Conservation (phyloP, 306 rosid genomes). For the Prunus armeniaca region DNA sequence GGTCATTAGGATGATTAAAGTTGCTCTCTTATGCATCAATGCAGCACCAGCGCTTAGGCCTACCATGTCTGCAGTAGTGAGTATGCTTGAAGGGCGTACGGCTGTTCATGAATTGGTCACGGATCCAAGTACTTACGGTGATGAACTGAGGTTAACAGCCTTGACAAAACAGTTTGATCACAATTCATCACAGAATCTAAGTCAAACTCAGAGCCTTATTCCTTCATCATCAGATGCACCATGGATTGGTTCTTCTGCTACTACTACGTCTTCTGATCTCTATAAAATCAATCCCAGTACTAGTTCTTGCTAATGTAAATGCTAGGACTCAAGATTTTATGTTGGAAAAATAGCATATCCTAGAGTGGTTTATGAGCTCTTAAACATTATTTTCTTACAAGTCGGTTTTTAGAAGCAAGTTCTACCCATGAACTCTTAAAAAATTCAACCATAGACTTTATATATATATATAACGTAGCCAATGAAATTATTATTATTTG, state of each 20-base stretch:
- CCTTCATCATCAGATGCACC: not conserved
- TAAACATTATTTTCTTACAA: too few relatives aligned
- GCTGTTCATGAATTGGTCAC: not conserved
- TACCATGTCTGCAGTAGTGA: slow-evolving; percentile 17
- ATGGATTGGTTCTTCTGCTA: slow-evolving; percentile 7
- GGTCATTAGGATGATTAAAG: slow-evolving; percentile 4
- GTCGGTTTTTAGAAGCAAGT: too few relatives aligned
- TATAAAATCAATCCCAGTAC: not conserved
- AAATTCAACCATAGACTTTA: too few relatives aligned
- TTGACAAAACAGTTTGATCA: slow-evolving; percentile 6
- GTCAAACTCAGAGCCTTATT: not conserved
- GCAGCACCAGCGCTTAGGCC: slow-evolving; percentile 14
- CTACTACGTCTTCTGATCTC: slow-evolving; percentile 4
- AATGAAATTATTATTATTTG: too few relatives aligned
- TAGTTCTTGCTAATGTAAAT: not conserved
- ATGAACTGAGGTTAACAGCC: not conserved
- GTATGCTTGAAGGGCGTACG: slow-evolving; percentile 10
- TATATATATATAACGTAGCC: too few relatives aligned
- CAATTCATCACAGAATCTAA: not conserved
- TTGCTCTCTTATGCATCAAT: slow-evolving; percentile 18
- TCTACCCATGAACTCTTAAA: too few relatives aligned
- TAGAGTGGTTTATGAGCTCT: too few relatives aligned
- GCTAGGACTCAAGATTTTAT: too few relatives aligned
- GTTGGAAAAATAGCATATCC: too few relatives aligned
- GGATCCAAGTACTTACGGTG: slow-evolving; percentile 1